Percentiles rank a stretch among this genome's conserved stretches.
phyloP scores from a whole-genome alignment of 768 basidiomycete genomes.

The Amanita polypyramis region DNA sequence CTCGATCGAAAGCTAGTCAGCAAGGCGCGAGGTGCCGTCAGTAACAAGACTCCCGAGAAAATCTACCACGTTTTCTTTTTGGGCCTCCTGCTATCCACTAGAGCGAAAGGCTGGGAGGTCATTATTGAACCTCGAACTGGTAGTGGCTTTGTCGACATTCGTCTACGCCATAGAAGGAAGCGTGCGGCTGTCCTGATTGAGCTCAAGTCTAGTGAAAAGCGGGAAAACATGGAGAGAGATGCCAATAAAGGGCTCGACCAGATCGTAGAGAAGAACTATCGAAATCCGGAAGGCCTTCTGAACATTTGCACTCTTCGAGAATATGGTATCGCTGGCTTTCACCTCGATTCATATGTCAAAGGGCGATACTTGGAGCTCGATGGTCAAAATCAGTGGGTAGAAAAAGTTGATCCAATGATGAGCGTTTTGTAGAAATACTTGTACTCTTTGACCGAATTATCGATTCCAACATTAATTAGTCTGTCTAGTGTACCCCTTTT shows the following conservation, averaged over 20 bases:
- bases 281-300: conserved; percentile 8
- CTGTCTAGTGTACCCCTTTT: conserved; percentile 3
- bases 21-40: conserved; percentile 10
- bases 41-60: conserved; percentile 8
- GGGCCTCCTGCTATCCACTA: conserved; percentile 7
- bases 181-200: conserved; percentile 9
- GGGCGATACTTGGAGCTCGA: conserved; percentile 10
- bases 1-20: conserved; percentile 9
- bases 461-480: conserved; percentile 1
- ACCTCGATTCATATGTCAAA: conserved; percentile 11
- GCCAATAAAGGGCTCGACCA: conserved; percentile 10
- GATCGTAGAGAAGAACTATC: conserved; percentile 10
- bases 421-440: conserved; percentile 4
- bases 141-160: conserved; percentile 8
- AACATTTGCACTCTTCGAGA: conserved; percentile 10
- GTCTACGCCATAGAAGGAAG: conserved; percentile 8
- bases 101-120: conserved; percentile 8
- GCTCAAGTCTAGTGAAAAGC: conserved; percentile 10
- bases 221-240: conserved; percentile 9
- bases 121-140: conserved; percentile 9
- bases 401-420: conserved; percentile 10
- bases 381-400: conserved; percentile 7
- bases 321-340: conserved; percentile 11
- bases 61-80: conserved; percentile 8
- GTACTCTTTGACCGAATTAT: conserved; percentile 2